Base-by-base conservation (phyloP, 164 flowering plant species). In the Hamamelis virginiana region DNA sequence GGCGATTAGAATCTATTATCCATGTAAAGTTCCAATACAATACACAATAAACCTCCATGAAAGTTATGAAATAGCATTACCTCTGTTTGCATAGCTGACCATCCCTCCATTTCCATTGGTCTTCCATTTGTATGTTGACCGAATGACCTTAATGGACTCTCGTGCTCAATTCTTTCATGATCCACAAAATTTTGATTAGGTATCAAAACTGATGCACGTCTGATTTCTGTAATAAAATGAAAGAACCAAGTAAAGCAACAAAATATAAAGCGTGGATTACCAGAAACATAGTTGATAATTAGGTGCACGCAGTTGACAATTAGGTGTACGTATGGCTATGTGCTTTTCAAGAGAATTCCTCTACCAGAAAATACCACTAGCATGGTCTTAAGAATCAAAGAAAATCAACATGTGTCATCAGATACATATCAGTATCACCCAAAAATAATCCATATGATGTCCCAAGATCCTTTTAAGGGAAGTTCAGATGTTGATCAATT, bases 151-250 rank as follows among this genome's bases (percentile, higher is more conserved):
- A 77, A 76, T 64, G 89, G 89, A 75, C 87, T 84, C 56, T 80
- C 96, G 67, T 83, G 86, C 45, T 85, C 87, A 75, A 74, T 59
- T 73, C 86, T 83, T 66, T 91, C 97, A 69, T 77, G 85, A 77
- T 86, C 96, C 44, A 80, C 60, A 68, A 86, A 81, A 75, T 65
- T 76, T 75, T 84, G 80, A 75, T 76, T 82, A 21, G 83, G 68
- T 64, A 78, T 67, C 74, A 80, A 45, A 50, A 80, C 84, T 38
- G 92, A 79, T 18, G 83, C 79, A n/a, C 86, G 82, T 55, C 85
- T 76, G 63, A 91, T 91, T 77, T 91, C 97, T 91, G 86, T 75
- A 80, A 50, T 58, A 50, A 43, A 19, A 59, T 13, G 25, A 45
- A 26, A 57, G 41, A 64, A 73, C 14, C 14, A n/a, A 16, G 28